phyloP scores from a whole-genome alignment of 768 basidiomycete genomes.

The Naganishia vaughanmartiniae region DNA sequence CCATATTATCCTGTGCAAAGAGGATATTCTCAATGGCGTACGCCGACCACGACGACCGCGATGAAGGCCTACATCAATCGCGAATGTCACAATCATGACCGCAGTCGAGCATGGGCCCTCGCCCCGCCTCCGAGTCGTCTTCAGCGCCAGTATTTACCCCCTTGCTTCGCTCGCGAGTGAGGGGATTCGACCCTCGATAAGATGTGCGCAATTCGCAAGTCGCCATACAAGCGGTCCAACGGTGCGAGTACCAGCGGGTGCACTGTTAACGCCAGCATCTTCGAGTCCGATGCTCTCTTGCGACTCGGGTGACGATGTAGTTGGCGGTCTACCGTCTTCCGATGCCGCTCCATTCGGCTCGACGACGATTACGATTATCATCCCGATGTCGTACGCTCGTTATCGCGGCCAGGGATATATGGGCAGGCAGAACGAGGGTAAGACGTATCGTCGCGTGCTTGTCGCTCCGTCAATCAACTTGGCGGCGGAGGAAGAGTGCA shows the following conservation, averaged over 20 bases:
- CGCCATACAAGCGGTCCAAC: conserved; percentile 26
- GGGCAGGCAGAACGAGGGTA: not conserved
- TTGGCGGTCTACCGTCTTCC: not conserved
- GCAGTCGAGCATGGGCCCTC: not conserved
- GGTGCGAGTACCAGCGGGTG: not conserved
- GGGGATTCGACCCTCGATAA: conserved; percentile 33
- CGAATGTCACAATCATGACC: not conserved
- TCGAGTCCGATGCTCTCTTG: conserved; percentile 7
- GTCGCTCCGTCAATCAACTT: not conserved
- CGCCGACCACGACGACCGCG: not conserved
- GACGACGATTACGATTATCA: not conserved
- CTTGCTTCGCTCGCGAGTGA: conserved; percentile 4
- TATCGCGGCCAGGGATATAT: not conserved
- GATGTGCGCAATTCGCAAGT: conserved; percentile 26
- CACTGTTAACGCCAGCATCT: not conserved
- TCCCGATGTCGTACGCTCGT: not conserved
- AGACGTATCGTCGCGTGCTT: not conserved
- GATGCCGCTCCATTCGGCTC: conserved; percentile 16
- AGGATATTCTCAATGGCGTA: not conserved
- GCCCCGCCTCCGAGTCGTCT: not conserved
- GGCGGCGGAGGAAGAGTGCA: not conserved
- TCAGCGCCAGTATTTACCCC: not conserved
- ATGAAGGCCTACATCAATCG: not conserved
- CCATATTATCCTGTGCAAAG: not conserved
- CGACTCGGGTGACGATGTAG: not conserved